Conservation (phyloP, 2,329 filamentous ascomycete genomes). For the Chaetomiaceae sp. region DNA sequence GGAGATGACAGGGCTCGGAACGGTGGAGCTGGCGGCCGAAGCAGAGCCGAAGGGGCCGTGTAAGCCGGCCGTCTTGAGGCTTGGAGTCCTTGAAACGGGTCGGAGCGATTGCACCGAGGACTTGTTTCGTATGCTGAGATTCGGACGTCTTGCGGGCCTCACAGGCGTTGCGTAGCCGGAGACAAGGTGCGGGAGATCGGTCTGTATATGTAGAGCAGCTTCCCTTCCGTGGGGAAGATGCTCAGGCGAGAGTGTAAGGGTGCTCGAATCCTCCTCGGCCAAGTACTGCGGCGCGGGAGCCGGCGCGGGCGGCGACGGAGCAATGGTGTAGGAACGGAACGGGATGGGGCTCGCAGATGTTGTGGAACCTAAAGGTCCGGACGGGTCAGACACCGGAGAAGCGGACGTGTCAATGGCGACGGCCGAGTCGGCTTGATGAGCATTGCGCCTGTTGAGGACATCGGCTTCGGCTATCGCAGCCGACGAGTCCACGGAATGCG, state of each 20-base stretch:
- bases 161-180: slow-evolving; percentile 27
- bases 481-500: slow-evolving; percentile 15
- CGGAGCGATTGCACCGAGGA: slow-evolving; percentile 43
- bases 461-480: slow-evolving; percentile 27
- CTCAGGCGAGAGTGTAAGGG: slow-evolving; percentile 13
- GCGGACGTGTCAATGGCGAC: slow-evolving; percentile 13
- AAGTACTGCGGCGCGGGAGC: slow-evolving; percentile 7
- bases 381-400: slow-evolving; percentile 12
- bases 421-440: slow-evolving; percentile 21
- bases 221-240: slow-evolving; percentile 12
- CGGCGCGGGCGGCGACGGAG: slow-evolving; percentile 30
- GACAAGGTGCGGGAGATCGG: slow-evolving; percentile 19
- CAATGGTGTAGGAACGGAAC: slow-evolving; percentile 30
- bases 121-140: slow-evolving; percentile 35
- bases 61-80: slow-evolving; percentile 49
- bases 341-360: slow-evolving; percentile 22
- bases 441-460: slow-evolving; percentile 24
- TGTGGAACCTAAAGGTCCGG: slow-evolving; percentile 6
- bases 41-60: slow-evolving; percentile 44
- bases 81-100: slow-evolving; percentile 56
- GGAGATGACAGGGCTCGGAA: slow-evolving; percentile 69
- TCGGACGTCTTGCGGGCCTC: slow-evolving; percentile 14
- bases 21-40: slow-evolving; percentile 59
- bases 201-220: slow-evolving; percentile 19
- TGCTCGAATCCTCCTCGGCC: slow-evolving; percentile 2